phyloP scores from a whole-genome alignment of 1,139 yeast species.

The Waltiozyma sp. region DNA sequence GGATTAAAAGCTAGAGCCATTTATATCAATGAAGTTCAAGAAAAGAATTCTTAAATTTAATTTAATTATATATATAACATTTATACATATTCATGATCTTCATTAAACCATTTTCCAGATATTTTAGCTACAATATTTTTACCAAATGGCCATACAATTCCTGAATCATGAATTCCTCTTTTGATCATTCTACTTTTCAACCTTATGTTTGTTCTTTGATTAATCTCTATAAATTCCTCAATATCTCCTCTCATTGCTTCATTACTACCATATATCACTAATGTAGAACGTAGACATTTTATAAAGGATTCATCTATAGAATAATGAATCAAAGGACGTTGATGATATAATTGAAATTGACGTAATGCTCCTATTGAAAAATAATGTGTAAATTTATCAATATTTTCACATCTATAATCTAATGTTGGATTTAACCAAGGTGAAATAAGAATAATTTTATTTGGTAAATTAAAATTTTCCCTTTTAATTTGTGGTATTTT shows the following conservation, averaged over 20 bases:
- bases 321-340: background rate
- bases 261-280: background rate
- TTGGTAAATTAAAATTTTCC: background rate
- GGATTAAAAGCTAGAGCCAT: constrained; percentile 61
- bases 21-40: constrained; percentile 18
- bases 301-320: background rate
- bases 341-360: background rate
- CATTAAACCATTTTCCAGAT: background rate
- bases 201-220: background rate
- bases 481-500: background rate
- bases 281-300: background rate
- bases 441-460: background rate
- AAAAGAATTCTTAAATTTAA: background rate
- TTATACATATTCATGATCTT: background rate
- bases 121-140: background rate
- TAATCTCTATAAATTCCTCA: background rate
- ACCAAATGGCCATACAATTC: background rate
- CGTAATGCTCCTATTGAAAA: background rate
- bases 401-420: background rate
- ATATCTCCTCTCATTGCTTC: background rate
- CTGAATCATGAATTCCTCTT: background rate
- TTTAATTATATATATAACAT: background rate
- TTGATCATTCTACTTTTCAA: background rate
- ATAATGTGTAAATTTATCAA: background rate
- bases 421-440: background rate